Percentiles rank a stretch among this genome's conserved stretches.
These are phyloP conservation scores for Blastocystis sp. DNA, from an alignment of 352 stramenopile species.

Conservation along the genomic window DNA sequence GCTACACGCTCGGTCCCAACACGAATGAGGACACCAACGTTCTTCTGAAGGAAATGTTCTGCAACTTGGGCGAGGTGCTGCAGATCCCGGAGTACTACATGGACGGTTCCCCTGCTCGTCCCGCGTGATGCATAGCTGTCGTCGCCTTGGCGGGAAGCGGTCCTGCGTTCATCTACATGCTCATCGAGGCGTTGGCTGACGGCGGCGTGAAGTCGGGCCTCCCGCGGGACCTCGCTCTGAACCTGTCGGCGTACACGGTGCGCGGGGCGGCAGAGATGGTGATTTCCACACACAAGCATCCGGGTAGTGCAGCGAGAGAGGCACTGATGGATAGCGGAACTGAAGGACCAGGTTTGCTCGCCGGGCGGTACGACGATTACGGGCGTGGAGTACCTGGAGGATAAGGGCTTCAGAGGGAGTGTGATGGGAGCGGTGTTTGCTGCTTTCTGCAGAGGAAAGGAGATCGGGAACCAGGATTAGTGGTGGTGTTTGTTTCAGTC, in stretches of 20 bases:
- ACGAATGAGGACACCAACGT: constrained; percentile 80
- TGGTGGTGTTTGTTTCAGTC: constrained; percentile 51
- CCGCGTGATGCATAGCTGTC: constrained; percentile 77
- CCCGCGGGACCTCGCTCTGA: constrained; percentile 80
- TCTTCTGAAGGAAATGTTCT: constrained; percentile 81
- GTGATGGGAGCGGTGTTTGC: constrained; percentile 78
- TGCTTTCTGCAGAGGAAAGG: constrained; percentile 75
- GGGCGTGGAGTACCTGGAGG: constrained; percentile 83
- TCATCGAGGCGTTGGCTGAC: constrained; percentile 87
- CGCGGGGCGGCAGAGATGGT: constrained; percentile 87
- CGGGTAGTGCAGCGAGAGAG: constrained; percentile 75
- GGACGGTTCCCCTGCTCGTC: constrained; percentile 51
- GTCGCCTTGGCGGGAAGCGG: constrained; percentile 84
- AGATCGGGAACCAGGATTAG: constrained; percentile 75
- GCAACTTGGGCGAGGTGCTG: constrained; percentile 79
- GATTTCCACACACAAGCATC: constrained; percentile 82
- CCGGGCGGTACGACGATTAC: constrained; percentile 86
- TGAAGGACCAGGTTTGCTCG: constrained; percentile 83
- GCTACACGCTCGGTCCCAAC: constrained; percentile 79
- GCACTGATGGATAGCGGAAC: constrained; percentile 63
- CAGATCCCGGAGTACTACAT: constrained; percentile 78
- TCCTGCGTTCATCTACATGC: constrained; percentile 85
- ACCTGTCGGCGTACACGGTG: constrained; percentile 85
- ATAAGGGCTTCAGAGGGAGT: constrained; percentile 77
- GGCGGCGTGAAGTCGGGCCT: constrained; percentile 84